Base-by-base conservation (phyloP, 1,284 basidiomycete species). In the Moesziomyces sp. region DNA sequence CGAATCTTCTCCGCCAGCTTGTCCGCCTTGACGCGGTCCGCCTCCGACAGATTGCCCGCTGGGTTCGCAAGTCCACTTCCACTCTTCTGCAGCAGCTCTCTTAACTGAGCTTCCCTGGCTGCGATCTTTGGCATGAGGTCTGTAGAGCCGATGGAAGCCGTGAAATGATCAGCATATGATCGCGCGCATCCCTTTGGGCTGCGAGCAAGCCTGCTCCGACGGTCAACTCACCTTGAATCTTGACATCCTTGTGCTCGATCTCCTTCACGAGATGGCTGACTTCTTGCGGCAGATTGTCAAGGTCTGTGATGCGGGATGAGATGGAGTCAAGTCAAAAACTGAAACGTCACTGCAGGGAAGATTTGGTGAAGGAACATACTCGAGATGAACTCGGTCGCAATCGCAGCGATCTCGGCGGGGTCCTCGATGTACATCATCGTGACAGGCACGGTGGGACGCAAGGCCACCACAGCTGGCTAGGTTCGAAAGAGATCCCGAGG, bases 191-290 rank as follows among this genome's bases (percentile, higher is more conserved):
- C 3, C 3, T 10, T 8, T 11, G 1, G 11, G 30, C 30, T 10
- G 30, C 30, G 3, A 34, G 30, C 13, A 4, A 13, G 30, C 30
- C 10, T 11, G 30, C 30, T 34, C 11, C 30, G 30, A 34, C 30
- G 11, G 3, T 34, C 3, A 4, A 34, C 30, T 34, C 30, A 34
- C 30, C 80, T 65, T 83, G 79, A 16, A 79, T 70, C 59, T 83
- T 82, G 49, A 58, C 65, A 53, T 83, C 82, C 59, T 83, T 83
- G 54, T 82, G 76, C 42, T 83, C 77, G 44, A 83, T 83, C 62
- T 83, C 82, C 48, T 80, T 79, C 52, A 83, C 52, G 46, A 81
- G 68, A 49, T 83, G 81, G 11, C 61, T 70, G n/a, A 83, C 78
- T 48, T 83, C 81, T 23, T 75, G 75, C 2, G 82, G 81, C 38